Evolutionary conservation across 1,139 yeast genomes (phyloP).

Genomic region (Candida pseudoviswanathii): DNA sequence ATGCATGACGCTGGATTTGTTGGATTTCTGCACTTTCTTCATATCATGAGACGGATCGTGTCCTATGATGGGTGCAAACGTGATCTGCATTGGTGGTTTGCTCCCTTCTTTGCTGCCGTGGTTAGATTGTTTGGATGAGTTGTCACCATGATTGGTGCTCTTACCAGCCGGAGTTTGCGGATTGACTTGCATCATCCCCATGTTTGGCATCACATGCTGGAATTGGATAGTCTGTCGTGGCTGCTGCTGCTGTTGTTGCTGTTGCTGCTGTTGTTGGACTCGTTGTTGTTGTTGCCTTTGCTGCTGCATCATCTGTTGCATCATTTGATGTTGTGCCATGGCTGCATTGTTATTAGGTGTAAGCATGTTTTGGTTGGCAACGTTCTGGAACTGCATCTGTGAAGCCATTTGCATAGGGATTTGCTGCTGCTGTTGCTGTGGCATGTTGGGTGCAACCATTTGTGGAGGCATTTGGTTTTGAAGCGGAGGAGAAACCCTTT

Average conservation of each 20-base stretch:
- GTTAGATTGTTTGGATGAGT: not conserved
- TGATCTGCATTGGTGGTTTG: constrained; percentile 33
- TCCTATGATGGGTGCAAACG: constrained; percentile 45
- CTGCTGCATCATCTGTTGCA: constrained; percentile 4
- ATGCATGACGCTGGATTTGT: constrained; percentile 25
- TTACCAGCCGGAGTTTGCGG: not conserved
- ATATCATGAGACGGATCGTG: constrained; percentile 44
- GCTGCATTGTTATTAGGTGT: not conserved
- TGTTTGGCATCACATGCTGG: not conserved
- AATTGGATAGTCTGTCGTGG: not conserved
- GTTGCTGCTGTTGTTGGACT: not conserved
- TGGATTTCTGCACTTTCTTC: constrained; percentile 19
- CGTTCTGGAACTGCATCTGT: constrained; percentile 2
- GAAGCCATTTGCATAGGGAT: constrained; percentile 1
- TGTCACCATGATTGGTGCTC: not conserved
- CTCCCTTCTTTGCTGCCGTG: constrained; percentile 18
- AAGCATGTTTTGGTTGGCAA: constrained; percentile 1
- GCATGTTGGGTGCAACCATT: constrained; percentile 4
- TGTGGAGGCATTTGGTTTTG: constrained; percentile 11
- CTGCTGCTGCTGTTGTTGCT: not conserved
- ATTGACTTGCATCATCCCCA: not conserved
- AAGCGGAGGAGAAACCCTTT: constrained; percentile 7
- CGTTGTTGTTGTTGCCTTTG: not conserved
- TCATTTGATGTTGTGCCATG: constrained; percentile 5
- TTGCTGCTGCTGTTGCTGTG: constrained; percentile 9